Evolutionary conservation across 306 rosid genomes (phyloP), one percentile per base, ranked within the genome.

Genomic region (Begonia masoniana): DNA sequence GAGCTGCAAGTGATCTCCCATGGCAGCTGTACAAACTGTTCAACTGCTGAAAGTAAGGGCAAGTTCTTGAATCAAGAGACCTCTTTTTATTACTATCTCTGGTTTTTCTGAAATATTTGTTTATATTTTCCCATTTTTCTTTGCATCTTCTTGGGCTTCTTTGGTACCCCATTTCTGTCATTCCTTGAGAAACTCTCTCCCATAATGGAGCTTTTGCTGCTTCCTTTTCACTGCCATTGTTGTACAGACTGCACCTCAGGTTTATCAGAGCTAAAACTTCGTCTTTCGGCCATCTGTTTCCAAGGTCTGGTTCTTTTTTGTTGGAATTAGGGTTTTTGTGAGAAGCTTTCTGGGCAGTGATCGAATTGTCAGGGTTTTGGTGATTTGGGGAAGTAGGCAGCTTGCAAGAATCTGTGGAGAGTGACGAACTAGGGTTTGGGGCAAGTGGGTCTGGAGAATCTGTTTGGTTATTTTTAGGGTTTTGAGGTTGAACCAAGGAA

Each of bases 81-180:
- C 97, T 84, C 64, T 82, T 88, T 76, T 76, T 88, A 45, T 70
- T 71, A 13, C 51, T 71, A 58, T 84, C 75, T 55, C 82, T 88
- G 2, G 97, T 88, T 62, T 88, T 88, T 36, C 93, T 84, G 47
- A 82, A 84, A 72, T 88, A 88, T 68, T 88, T 88, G 58, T 84
- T 88, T 45, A 88, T 84, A 65, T 88, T 88, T 68, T 88, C 97
- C 97, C 95, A 88, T 47, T 88, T 88, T 54, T 88, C 97, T 45
- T 88, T 88, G 62, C 97, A 88, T 54, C 95, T 77, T 75, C 82
- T 88, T 12, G 94, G 76, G 48, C 88, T 84, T 43, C 97, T 84
- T 60, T 68, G 72, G 63, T 79, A 88, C 10, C 97, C 97, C 72
- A 79, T 11, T 36, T 72, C 87, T 24, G 52, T 46, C 95, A 88